Conservation (phyloP, 352 stramenopile genomes). For the Phytophthora capsici region DNA sequence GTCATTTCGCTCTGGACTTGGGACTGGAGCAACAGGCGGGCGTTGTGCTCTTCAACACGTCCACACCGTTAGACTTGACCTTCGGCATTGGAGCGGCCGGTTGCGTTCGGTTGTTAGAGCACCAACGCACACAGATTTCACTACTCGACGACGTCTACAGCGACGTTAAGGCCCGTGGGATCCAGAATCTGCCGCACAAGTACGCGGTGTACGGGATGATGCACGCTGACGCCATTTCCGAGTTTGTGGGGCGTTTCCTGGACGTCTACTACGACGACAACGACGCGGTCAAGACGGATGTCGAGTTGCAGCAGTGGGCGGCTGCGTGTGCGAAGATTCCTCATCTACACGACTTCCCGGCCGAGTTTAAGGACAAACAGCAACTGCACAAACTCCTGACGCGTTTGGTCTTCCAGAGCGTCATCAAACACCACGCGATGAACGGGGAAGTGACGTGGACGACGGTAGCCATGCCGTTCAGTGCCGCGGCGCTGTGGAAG, state of each 20-base stretch:
- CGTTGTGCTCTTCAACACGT: slow-evolving; percentile 48
- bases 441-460: slow-evolving; percentile 57
- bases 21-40: slow-evolving; percentile 45
- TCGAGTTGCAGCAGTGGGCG: slow-evolving; percentile 50
- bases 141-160: slow-evolving; percentile 32
- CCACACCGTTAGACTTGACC: slow-evolving; percentile 47
- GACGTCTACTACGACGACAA: slow-evolving; percentile 43
- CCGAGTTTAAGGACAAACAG: slow-evolving; percentile 4
- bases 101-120: slow-evolving; percentile 37
- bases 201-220: slow-evolving; percentile 45
- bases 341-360: slow-evolving; percentile 45
- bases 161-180: slow-evolving; percentile 31
- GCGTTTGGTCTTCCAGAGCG: slow-evolving; percentile 46
- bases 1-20: slow-evolving; percentile 47
- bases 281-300: slow-evolving; percentile 31
- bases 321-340: slow-evolving; percentile 24
- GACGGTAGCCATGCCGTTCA: slow-evolving; percentile 47
- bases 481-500: slow-evolving; percentile 51
- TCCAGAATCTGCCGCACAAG: slow-evolving; percentile 42
- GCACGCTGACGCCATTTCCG: slow-evolving; percentile 35
- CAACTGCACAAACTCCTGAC: slow-evolving; percentile 32
- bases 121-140: slow-evolving; percentile 28
- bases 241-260: slow-evolving; percentile 33
- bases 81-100: slow-evolving; percentile 51
- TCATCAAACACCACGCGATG: slow-evolving; percentile 64